Conservation (phyloP, 805 yeast genomes). For the Lachancea meyersii region DNA sequence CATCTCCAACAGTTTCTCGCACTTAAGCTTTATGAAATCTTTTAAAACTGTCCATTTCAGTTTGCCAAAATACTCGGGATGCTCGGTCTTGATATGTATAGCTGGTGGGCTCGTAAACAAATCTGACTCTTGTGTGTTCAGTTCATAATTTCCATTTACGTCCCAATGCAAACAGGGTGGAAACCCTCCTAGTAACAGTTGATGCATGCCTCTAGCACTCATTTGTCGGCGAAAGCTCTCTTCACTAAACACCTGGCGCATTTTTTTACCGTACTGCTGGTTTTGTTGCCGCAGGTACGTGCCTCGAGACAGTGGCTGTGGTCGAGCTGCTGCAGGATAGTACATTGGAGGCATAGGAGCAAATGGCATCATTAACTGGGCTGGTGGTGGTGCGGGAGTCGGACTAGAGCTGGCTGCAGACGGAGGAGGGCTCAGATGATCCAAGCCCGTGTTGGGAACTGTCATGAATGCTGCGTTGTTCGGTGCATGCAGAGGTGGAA, state of each 20-base stretch:
- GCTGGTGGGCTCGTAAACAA: slow-evolving; percentile 3
- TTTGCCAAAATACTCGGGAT: slow-evolving; percentile 26
- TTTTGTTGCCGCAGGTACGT: slow-evolving; percentile 6
- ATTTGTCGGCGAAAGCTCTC: slow-evolving; percentile 31
- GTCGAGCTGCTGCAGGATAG: not conserved
- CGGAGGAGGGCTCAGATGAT: slow-evolving; percentile 1
- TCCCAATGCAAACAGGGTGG: slow-evolving; percentile 31
- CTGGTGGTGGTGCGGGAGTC: slow-evolving; percentile 3
- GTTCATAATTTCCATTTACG: slow-evolving; percentile 5
- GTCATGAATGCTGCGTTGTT: not conserved
- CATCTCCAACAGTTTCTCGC: slow-evolving; percentile 23
- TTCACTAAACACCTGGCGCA: slow-evolving; percentile 31
- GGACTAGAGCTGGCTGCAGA: slow-evolving; percentile 1
- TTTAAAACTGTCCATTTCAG: slow-evolving; percentile 36
- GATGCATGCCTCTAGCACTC: slow-evolving; percentile 33
- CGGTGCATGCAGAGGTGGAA: slow-evolving; percentile 16
- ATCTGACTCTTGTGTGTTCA: slow-evolving; percentile 2
- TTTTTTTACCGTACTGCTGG: slow-evolving; percentile 14
- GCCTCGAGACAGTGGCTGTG: slow-evolving; percentile 4
- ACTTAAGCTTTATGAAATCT: slow-evolving; percentile 33
- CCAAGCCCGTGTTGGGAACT: not conserved
- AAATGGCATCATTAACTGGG: slow-evolving; percentile 8
- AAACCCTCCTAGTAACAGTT: slow-evolving; percentile 27
- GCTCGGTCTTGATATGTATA: slow-evolving; percentile 15
- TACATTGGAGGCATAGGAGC: slow-evolving; percentile 9